Evolutionary conservation across 805 yeast species (phyloP), one percentile per base, ranked within the genome.

Genomic region (Candida coleopterorum): DNA sequence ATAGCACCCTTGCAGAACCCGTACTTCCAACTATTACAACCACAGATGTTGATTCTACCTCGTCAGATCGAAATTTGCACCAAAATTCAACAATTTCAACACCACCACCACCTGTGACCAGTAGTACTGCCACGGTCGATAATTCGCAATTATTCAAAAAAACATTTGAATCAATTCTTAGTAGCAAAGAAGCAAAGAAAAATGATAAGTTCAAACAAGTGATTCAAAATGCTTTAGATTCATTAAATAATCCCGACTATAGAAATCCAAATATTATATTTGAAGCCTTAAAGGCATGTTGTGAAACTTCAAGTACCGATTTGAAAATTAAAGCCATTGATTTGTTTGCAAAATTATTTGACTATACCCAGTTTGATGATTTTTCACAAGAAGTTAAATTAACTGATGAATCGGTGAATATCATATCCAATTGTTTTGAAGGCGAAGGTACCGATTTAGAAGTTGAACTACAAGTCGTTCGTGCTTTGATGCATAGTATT

Each of bases 381-480:
- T 69, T 76, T 17, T 56, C 66, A 16, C 80, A 77, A 14, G 74
- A 74, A 32, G 70, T 77, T 14, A 71, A 72, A 16, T 53, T 86
- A 42, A 79, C 93, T 21, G 93, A 85, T 54, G 83, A 84, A 17
- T 87, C 95, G 0, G 84, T 90, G 28, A 83, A 82, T 45, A 84
- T 88, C 11, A 85, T 89, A 16, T 77, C 93, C 17, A 78, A 81
- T 18, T 84, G 95, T 46, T 90, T 86, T 56, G 85, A 82, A 43
- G 95, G 95, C 17, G 98, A 93, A 58, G 87, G 88, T 2, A 87
- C 97, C 0, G 95, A 89, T 54, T 85, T 85, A 17, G 79, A 74
- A 39, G 77, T 94, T 23, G 98, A 94, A 64, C 64, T 93, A 39
- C 98, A 94, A 62, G 90, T 93, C 9, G 83, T 90, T 22, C 79